phyloP scores from a whole-genome alignment of 176 grass and related monocot species.

The Aegilops sharonensis region DNA sequence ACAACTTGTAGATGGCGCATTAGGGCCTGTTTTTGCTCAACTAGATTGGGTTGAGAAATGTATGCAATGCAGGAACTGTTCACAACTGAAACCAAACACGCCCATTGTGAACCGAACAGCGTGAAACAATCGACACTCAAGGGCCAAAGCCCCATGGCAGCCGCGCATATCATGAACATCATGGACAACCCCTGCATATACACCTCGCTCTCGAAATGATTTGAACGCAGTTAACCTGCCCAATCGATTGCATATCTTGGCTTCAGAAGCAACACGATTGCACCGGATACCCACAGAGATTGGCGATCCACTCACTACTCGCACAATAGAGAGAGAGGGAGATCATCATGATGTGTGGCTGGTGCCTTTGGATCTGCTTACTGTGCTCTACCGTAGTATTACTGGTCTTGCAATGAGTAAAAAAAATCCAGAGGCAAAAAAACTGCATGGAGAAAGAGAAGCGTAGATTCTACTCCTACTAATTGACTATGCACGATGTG shows the following conservation, averaged over 20 bases:
- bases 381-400: not conserved
- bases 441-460: not conserved
- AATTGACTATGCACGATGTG: conserved; percentile 57
- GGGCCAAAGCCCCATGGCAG: conserved; percentile 9
- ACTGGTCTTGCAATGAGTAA: not conserved
- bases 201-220: conserved; percentile 5
- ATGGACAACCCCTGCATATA: not conserved
- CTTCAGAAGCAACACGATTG: conserved; percentile 24
- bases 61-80: no score
- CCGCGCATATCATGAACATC: not conserved
- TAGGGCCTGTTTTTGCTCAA: no score
- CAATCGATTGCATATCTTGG: conserved; percentile 41
- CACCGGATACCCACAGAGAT: not conserved
- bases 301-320: not conserved
- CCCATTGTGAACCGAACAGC: no score
- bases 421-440: not conserved
- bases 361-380: not conserved
- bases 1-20: no score
- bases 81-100: no score
- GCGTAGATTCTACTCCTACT: not conserved
- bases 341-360: not conserved
- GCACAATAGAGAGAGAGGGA: not conserved
- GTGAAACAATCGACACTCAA: not conserved
- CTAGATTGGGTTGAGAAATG: no score
- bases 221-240: conserved; percentile 7